Conservation (phyloP, 345 rosid species). For the Acer saccharum region DNA sequence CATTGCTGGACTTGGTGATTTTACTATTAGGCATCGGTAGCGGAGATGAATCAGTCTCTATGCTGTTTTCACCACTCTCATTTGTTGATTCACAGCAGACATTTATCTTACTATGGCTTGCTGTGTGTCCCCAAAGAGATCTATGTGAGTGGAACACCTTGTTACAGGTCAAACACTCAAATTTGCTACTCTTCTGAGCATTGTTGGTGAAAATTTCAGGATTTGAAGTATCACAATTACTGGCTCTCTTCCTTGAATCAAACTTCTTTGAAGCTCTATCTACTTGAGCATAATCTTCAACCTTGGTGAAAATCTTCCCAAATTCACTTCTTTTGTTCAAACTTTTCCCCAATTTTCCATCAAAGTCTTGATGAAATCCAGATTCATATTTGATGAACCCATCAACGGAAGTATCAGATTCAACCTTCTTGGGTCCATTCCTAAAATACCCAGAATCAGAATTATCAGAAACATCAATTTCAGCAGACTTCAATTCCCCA, state of each 20-base stretch:
- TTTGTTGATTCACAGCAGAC: constrained; percentile 40
- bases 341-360: constrained; percentile 40
- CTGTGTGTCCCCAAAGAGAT: constrained; percentile 29
- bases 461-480: constrained; percentile 46
- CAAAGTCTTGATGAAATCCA: constrained; percentile 40
- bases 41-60: constrained; percentile 51
- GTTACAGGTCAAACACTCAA: constrained; percentile 35
- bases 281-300: constrained; percentile 25
- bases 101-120: constrained; percentile 38
- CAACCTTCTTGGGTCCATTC: constrained; percentile 63
- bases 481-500: constrained; percentile 32
- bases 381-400: constrained; percentile 41
- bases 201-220: constrained; percentile 26
- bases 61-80: constrained; percentile 53
- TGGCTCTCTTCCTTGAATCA: constrained; percentile 47
- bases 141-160: constrained; percentile 32
- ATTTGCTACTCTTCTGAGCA: constrained; percentile 40
- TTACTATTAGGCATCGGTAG: constrained; percentile 27
- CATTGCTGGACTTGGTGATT: constrained; percentile 25
- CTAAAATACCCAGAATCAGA: constrained; percentile 75
- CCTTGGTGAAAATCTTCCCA: constrained; percentile 29
- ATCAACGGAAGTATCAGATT: constrained; percentile 58
- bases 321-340: constrained; percentile 35
- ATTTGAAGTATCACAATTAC: constrained; percentile 24
- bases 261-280: constrained; percentile 43